Conservation (phyloP, 2,329 filamentous ascomycete genomes). For the Cladosporium sp. region DNA sequence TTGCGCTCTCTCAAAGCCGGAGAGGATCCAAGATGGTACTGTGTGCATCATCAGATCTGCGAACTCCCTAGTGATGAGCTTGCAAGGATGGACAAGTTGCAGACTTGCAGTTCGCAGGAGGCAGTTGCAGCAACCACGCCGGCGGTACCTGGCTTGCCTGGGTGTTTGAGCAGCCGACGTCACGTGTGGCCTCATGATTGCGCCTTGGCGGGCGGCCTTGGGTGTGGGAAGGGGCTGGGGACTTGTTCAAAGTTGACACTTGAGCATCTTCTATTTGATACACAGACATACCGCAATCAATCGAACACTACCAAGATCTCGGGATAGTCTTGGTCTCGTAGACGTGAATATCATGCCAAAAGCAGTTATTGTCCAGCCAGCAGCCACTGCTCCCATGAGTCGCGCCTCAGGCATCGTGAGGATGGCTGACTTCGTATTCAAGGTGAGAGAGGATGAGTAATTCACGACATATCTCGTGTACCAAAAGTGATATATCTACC, state of each 20-base stretch:
- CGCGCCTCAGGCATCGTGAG: background rate
- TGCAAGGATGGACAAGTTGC: background rate
- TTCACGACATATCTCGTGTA: background rate
- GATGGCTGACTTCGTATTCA: background rate
- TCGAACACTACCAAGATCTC: background rate
- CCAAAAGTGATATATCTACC: background rate
- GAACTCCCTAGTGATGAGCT: background rate
- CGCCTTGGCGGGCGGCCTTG: background rate
- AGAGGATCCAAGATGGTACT: background rate
- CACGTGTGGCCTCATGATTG: background rate
- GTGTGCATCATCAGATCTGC: background rate
- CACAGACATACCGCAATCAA: background rate
- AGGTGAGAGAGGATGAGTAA: constrained; percentile 1
- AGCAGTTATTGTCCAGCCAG: background rate
- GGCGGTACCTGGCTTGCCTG: too few species aligned
- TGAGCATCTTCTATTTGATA: background rate
- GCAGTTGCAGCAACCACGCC: background rate
- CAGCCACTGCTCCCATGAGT: background rate
- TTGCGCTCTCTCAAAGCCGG: background rate
- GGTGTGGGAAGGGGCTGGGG: background rate
- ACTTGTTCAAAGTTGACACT: background rate
- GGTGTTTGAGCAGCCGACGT: background rate
- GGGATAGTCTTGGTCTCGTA: background rate
- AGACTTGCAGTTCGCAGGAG: background rate
- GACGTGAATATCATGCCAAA: background rate